phyloP scores from a whole-genome alignment of 176 grass and related monocot species.

The Phragmites australis region DNA sequence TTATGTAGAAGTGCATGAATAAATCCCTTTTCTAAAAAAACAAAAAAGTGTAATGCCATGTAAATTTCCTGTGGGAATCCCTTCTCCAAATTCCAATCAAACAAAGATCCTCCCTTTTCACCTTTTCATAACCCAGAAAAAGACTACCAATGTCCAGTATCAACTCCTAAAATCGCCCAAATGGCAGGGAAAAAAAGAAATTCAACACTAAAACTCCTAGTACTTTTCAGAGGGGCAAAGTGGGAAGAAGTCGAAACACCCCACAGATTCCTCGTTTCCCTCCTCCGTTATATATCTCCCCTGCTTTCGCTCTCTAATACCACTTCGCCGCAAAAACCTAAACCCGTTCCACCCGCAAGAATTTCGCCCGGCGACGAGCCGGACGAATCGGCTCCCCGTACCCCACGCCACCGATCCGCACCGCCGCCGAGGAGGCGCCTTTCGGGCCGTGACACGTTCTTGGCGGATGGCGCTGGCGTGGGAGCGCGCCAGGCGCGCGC shows the following conservation, averaged over 20 bases:
- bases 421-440: neutral
- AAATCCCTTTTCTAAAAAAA: too few species aligned
- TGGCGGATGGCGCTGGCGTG: constrained; percentile 46
- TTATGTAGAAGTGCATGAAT: too few species aligned
- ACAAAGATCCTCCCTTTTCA: neutral
- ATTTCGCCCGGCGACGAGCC: neutral
- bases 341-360: neutral
- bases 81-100: neutral
- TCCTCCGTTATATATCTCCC: constrained; percentile 37
- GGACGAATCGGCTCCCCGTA: neutral
- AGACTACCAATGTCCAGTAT: neutral
- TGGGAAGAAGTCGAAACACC: constrained; percentile 35
- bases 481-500: constrained; percentile 49
- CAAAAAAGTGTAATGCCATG: neutral
- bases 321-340: constrained; percentile 36
- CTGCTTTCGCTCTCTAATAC: constrained; percentile 35
- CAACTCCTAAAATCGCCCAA: neutral
- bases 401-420: neutral
- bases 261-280: constrained; percentile 23
- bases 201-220: neutral
- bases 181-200: neutral
- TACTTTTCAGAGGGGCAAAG: constrained; percentile 7
- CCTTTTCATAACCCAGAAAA: neutral
- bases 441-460: neutral
- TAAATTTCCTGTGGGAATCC: neutral